phyloP scores from a whole-genome alignment of 495 filamentous ascomycete genomes.

The Platismatia glauca region DNA sequence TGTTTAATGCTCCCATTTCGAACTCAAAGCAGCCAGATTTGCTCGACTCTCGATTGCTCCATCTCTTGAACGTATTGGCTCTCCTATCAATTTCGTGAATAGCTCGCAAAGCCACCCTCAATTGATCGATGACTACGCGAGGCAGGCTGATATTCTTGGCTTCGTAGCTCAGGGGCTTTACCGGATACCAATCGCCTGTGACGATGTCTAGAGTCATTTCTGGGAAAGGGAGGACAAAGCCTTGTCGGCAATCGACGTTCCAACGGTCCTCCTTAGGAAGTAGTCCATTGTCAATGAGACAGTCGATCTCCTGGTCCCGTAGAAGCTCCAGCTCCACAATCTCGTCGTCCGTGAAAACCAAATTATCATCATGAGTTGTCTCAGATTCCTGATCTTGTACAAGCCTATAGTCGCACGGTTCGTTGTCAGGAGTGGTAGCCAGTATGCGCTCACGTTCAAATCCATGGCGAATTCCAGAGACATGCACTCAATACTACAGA shows the following conservation, averaged over 20 bases:
- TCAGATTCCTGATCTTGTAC: not conserved
- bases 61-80: not conserved
- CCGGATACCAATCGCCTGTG: constrained; percentile 4
- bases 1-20: not conserved
- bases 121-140: not conserved
- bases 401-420: too few species aligned
- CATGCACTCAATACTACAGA: not conserved
- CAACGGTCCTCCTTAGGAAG: not conserved
- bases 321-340: constrained; percentile 1
- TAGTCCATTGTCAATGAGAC: not conserved
- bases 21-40: not conserved
- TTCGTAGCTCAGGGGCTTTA: constrained; percentile 4
- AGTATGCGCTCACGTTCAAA: not conserved
- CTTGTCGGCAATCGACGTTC: constrained; percentile 1
- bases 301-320: not conserved
- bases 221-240: not conserved
- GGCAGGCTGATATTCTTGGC: not conserved
- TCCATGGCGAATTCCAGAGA: not conserved
- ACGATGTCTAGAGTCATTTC: constrained; percentile 4
- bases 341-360: not conserved
- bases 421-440: not conserved
- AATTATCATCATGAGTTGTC: not conserved
- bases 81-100: not conserved
- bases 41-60: not conserved
- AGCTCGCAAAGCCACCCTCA: not conserved